Percentiles rank a stretch among this genome's conserved stretches.
phyloP scores from a whole-genome alignment of 2,329 filamentous ascomycete genomes.

The Calycina marina region DNA sequence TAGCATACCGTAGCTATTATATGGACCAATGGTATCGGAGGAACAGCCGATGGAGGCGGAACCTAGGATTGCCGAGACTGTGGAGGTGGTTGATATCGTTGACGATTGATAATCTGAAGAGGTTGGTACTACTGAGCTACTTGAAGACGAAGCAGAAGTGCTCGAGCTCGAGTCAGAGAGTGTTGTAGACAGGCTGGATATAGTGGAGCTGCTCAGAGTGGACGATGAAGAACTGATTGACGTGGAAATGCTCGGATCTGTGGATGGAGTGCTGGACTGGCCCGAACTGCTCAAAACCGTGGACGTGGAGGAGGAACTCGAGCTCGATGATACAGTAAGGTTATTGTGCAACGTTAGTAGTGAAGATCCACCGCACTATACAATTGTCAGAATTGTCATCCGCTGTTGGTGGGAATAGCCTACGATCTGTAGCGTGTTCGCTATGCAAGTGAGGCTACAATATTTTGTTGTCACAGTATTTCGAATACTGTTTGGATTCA shows the following conservation, averaged over 20 bases:
- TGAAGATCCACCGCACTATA: conserved; percentile 13
- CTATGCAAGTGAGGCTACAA: too few species aligned
- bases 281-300: conserved; percentile 1
- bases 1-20: conserved; percentile 20
- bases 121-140: conserved; percentile 3
- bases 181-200: conserved; percentile 1
- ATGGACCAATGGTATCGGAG: conserved; percentile 13
- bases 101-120: conserved; percentile 3
- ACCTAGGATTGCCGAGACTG: conserved; percentile 12
- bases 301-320: conserved; percentile 1
- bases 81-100: too few species aligned
- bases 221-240: conserved; percentile 1
- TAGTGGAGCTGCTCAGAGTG: neutral
- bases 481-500: too few species aligned
- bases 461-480: too few species aligned
- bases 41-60: conserved; percentile 23
- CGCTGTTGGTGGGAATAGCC: too few species aligned
- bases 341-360: conserved; percentile 13
- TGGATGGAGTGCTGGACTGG: neutral
- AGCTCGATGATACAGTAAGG: conserved; percentile 2
- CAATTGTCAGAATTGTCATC: conserved; percentile 1
- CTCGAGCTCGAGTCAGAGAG: neutral
- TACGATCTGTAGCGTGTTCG: too few species aligned
- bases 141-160: neutral
- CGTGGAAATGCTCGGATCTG: conserved; percentile 2